These are phyloP conservation scores for Ogataea hybrid DNA, from an alignment of 1,139 yeast genomes.

Conservation along the genomic window DNA sequence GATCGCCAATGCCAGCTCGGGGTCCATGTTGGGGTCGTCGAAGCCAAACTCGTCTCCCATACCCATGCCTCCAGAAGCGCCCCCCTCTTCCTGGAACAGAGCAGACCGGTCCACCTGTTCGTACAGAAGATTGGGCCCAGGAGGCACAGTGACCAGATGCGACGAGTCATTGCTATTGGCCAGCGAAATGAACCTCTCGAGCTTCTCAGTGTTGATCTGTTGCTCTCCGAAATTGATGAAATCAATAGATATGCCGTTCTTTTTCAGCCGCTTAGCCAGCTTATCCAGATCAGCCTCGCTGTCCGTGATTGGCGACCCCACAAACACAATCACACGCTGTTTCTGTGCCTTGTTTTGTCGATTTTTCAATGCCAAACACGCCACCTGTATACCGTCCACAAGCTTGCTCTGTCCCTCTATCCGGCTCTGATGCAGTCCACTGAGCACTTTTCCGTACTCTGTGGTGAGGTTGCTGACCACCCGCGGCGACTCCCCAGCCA, in stretches of 20 bases:
- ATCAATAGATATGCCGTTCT: slow-evolving; percentile 89
- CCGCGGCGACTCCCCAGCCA: slow-evolving; percentile 83
- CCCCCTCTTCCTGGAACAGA: slow-evolving; percentile 57
- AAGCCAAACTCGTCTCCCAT: slow-evolving; percentile 47
- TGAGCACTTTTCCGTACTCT: slow-evolving; percentile 81
- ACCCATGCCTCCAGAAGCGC: slow-evolving; percentile 45
- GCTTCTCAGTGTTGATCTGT: slow-evolving; percentile 67
- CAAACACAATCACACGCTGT: slow-evolving; percentile 87
- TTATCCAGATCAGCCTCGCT: slow-evolving; percentile 71
- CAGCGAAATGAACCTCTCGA: slow-evolving; percentile 76
- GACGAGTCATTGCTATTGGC: slow-evolving; percentile 74
- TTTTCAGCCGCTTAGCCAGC: slow-evolving; percentile 90
- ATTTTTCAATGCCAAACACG: slow-evolving; percentile 94
- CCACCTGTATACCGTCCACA: slow-evolving; percentile 88
- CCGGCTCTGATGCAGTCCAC: slow-evolving; percentile 84
- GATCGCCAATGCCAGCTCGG: slow-evolving; percentile 93
- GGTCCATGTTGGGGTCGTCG: slow-evolving; percentile 90
- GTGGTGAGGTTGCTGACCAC: slow-evolving; percentile 86
- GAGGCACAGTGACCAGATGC: slow-evolving; percentile 83
- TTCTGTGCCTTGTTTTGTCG: slow-evolving; percentile 92
- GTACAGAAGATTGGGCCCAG: slow-evolving; percentile 78
- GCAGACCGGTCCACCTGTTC: slow-evolving; percentile 73
- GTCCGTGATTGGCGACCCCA: slow-evolving; percentile 81
- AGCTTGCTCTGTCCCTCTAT: slow-evolving; percentile 70
- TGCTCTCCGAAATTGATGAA: slow-evolving; percentile 93